Evolutionary conservation across 1,284 basidiomycete species (phyloP), one percentile per base, ranked within the genome.

Genomic region (Austroboletus olivaceoglutinosus): DNA sequence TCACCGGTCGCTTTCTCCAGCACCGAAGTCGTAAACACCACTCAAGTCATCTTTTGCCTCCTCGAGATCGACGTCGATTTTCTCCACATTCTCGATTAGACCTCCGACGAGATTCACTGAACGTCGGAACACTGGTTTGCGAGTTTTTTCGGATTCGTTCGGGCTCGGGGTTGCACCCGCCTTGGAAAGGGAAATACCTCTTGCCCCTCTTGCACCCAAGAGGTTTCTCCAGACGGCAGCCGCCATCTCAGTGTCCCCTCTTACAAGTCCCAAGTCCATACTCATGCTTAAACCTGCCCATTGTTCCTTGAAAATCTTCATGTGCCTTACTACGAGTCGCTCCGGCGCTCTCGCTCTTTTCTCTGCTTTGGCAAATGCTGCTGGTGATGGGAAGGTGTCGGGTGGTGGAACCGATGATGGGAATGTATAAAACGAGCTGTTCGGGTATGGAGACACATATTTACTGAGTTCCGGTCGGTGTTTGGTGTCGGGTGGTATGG

Each of bases 241-340:
- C 0, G 93, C 93, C 65, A 99, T 76, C 57, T 93, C 88, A 53
- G 81, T 76, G 64, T 97, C 93, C 34, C 82, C 80, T 39, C 72
- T 73, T 8, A 86, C 80, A 33, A 96, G 76, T 1, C 82, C 91
- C 43, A 93, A 78, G 68, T 98, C 95, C 56, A 95, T 81, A 1
- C 88, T 81, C 53, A 95, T 74, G 5, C 85, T 82, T 52, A 92
- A 77, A 1, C 96, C 96, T 9, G 86, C 82, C 85, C 92, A 97
- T 69, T 98, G 94, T 68, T 95, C 87, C 56, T 89, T 89, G 78
- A 97, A 82, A 45, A 90, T 86, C 65, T 89, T 88, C 91, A 99
- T 91, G 70, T 98, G 93, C 43, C 86, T 85, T 49, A 85, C 86
- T 52, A 99, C 86, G 31, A 96, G 79, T 6, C 86, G 74, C 67